A percentile compares a stretch with the other conserved stretches of the same genome.
Conservation (phyloP, 1,139 yeast species). For the Petasospora rhodanensis region DNA sequence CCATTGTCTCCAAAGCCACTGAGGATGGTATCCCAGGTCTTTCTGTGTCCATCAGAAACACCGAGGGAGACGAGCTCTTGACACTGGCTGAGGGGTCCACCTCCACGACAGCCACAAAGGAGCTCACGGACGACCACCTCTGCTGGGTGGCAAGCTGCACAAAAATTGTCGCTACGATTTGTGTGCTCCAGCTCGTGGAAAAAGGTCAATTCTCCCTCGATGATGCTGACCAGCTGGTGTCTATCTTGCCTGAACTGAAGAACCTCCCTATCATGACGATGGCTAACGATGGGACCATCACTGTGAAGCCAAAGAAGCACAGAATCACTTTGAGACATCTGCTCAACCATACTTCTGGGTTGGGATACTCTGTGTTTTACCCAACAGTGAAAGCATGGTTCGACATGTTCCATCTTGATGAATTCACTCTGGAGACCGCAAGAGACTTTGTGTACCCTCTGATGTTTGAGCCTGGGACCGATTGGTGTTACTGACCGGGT, state of each 20-base stretch:
- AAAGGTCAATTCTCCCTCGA: conserved; percentile 41
- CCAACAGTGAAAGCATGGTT: conserved; percentile 22
- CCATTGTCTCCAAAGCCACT: conserved; percentile 7
- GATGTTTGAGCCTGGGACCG: conserved; percentile 48
- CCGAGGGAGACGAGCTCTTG: conserved; percentile 19
- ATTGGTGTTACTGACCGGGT: conserved; percentile 49
- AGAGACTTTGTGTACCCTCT: conserved; percentile 34
- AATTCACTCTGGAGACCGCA: conserved; percentile 16
- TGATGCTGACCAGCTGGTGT: conserved; percentile 33
- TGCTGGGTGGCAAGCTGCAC: conserved; percentile 45
- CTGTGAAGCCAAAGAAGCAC: conserved; percentile 31
- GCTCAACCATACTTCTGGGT: conserved; percentile 49
- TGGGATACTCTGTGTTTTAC: conserved; percentile 34
- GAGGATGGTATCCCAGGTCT: conserved; percentile 17
- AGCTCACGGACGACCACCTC: conserved; percentile 29
- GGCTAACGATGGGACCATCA: conserved; percentile 31
- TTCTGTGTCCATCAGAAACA: conserved; percentile 17
- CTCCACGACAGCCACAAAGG: conserved; percentile 5
- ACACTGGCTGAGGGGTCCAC: conserved; percentile 22
- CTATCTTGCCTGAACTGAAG: conserved; percentile 39
- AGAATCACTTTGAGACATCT: conserved; percentile 45
- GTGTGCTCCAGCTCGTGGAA: conserved; percentile 42
- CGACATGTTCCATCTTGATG: conserved; percentile 24
- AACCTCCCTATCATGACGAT: conserved; percentile 37
- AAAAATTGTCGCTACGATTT: conserved; percentile 45